Conservation (phyloP, 176 grass and related monocot species). For the Saccharum officinarum region DNA sequence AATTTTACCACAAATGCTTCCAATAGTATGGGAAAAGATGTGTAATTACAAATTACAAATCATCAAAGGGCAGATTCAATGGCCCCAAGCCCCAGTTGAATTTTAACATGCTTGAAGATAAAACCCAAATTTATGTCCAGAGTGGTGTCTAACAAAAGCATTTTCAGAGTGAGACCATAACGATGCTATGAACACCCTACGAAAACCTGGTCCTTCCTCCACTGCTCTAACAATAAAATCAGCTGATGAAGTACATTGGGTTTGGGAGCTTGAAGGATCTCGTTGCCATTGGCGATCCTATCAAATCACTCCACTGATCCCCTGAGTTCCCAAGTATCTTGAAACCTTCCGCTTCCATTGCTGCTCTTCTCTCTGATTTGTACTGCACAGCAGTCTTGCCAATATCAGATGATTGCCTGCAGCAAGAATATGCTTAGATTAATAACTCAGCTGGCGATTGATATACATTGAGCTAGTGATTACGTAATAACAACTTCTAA, state of each 20-base stretch:
- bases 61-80: conserved; percentile 1
- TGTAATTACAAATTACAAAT: not conserved
- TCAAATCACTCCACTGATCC: conserved; percentile 94
- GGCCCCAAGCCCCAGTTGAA: not conserved
- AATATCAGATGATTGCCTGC: conserved; percentile 63
- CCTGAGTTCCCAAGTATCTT: conserved; percentile 82
- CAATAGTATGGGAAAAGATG: not conserved
- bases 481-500: not conserved
- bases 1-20: not conserved
- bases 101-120: not conserved
- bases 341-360: conserved; percentile 77
- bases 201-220: not conserved
- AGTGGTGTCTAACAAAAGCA: not conserved
- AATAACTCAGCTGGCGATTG: not conserved
- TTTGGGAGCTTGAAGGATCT: conserved; percentile 96
- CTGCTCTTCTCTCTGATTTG: conserved; percentile 80
- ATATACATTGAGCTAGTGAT: not conserved
- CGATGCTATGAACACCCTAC: not conserved
- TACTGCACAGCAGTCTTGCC: conserved; percentile 67
- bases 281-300: conserved; percentile 64
- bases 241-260: conserved; percentile 86
- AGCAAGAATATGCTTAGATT: conserved; percentile 17
- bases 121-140: not conserved
- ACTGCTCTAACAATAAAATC: conserved; percentile 11
- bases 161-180: not conserved